A percentile compares a stretch with the other conserved stretches of the same genome.
Conservation (phyloP, 306 rosid genomes). For the Lithocarpus polystachyus region DNA sequence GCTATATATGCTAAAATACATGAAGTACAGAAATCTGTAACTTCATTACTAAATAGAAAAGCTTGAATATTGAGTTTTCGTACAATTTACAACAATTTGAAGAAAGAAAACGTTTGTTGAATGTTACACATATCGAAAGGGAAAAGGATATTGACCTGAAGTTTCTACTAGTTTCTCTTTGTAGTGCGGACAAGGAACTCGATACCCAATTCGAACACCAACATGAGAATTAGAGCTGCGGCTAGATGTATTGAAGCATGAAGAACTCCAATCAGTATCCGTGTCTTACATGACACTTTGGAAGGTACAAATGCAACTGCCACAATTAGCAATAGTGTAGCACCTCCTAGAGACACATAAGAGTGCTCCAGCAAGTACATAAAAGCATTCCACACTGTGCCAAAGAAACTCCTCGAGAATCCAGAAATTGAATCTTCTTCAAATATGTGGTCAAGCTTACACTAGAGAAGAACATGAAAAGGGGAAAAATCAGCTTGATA, state of each 20-base stretch:
- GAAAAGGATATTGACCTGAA: conserved; percentile 50
- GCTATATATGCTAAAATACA: too few relatives aligned
- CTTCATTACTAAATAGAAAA: too few relatives aligned
- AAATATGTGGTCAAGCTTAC: conserved; percentile 80
- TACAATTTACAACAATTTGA: neutral
- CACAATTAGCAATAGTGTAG: conserved; percentile 52
- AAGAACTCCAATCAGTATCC: conserved; percentile 66
- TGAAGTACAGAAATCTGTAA: too few relatives aligned
- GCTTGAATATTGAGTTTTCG: too few relatives aligned
- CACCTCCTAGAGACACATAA: conserved; percentile 66
- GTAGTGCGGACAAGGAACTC: conserved; percentile 87
- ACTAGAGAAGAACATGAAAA: conserved; percentile 44
- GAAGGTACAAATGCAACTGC: conserved; percentile 81
- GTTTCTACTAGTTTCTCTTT: conserved; percentile 74
- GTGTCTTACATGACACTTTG: conserved; percentile 71
- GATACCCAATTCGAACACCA: conserved; percentile 82
- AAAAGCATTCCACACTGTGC: conserved; percentile 83
- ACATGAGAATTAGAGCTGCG: conserved; percentile 84
- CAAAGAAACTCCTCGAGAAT: conserved; percentile 62
- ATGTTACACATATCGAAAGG: conserved; percentile 11
- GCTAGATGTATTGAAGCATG: conserved; percentile 86
- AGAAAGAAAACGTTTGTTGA: neutral
- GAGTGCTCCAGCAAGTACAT: conserved; percentile 65
- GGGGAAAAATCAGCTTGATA: conserved; percentile 3
- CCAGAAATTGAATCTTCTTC: conserved; percentile 74